Percentiles rank a stretch among this genome's conserved stretches.
Evolutionary conservation across 2,329 filamentous ascomycete species (phyloP).

Genomic region (Fusarium sp.): DNA sequence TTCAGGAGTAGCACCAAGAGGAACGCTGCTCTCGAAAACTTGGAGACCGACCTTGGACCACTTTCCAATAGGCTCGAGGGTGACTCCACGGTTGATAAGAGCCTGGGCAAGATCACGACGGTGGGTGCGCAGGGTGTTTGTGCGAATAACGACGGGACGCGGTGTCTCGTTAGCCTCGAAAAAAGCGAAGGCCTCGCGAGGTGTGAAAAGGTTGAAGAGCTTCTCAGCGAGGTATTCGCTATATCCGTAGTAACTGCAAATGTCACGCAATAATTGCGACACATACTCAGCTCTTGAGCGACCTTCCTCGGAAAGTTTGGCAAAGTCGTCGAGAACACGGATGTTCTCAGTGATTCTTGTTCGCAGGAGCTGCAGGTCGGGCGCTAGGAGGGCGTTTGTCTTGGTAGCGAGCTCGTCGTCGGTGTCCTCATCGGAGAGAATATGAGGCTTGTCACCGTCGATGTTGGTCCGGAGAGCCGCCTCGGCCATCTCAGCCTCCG

Average conservation of each 20-base stretch:
- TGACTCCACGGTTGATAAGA: conserved; percentile 95
- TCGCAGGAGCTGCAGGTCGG: conserved; percentile 89
- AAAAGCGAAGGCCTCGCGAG: conserved; percentile 95
- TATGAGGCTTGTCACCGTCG: conserved; percentile 76
- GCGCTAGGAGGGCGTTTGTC: conserved; percentile 76
- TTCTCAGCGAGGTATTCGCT: conserved; percentile 95
- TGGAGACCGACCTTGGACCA: conserved; percentile 99
- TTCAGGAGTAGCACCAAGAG: conserved; percentile 94
- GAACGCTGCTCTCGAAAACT: conserved; percentile 88
- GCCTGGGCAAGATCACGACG: conserved; percentile 87
- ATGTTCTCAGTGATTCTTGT: conserved; percentile 93
- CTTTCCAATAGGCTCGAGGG: conserved; percentile 95
- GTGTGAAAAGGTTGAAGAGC: conserved; percentile 90
- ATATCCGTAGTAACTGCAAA: conserved; percentile 97
- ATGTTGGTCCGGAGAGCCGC: conserved; percentile 94
- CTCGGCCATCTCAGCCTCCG: conserved; percentile 87
- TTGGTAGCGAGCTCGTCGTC: conserved; percentile 70
- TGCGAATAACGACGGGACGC: conserved; percentile 93
- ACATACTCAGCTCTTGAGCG: conserved; percentile 91
- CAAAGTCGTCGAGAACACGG: conserved; percentile 89
- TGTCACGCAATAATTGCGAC: conserved; percentile 85
- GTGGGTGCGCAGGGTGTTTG: conserved; percentile 88
- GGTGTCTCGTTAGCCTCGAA: conserved; percentile 98
- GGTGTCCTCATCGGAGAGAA: conserved; percentile 72
- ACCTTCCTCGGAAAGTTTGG: conserved; percentile 81